Evolutionary conservation across 768 basidiomycete genomes (phyloP).

Genomic region (Dictyophora rubrovolvata): DNA sequence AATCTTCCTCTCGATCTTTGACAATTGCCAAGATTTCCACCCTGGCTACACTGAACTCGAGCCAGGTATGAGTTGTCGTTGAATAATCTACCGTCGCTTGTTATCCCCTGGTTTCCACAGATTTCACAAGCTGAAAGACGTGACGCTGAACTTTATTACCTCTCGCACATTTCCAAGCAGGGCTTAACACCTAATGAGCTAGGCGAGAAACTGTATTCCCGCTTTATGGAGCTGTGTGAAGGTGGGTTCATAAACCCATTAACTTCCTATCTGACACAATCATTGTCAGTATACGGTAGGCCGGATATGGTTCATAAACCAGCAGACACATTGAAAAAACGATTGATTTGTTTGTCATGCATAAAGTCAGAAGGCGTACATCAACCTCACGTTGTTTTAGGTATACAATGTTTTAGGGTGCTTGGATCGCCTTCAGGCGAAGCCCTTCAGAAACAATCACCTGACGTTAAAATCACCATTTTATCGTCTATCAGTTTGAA

Average conservation of each 20-base stretch:
- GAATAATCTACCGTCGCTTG: not conserved
- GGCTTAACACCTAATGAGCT: constrained; percentile 33
- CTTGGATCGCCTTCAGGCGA: not conserved
- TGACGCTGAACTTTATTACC: constrained; percentile 80
- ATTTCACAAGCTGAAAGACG: constrained; percentile 58
- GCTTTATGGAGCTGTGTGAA: constrained; percentile 50
- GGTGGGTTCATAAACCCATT: constrained; percentile 34
- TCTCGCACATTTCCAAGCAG: constrained; percentile 50
- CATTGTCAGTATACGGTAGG: constrained; percentile 9
- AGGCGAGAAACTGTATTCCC: constrained; percentile 44
- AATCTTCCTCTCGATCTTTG: constrained; percentile 43
- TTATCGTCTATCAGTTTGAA: constrained; percentile 62
- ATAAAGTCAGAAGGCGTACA: not conserved
- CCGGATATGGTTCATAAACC: not conserved
- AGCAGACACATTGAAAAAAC: constrained; percentile 13
- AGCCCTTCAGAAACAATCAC: constrained; percentile 20
- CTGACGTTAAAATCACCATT: constrained; percentile 32
- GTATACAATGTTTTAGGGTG: not conserved
- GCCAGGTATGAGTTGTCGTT: constrained; percentile 35
- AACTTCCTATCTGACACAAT: not conserved
- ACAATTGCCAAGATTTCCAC: constrained; percentile 59
- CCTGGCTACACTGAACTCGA: constrained; percentile 53
- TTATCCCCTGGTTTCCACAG: constrained; percentile 25
- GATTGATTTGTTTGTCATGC: constrained; percentile 13
- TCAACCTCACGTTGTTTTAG: not conserved